Conservation (phyloP, 176 grass and related monocot species). For the Dendrocalamus sinicus region DNA sequence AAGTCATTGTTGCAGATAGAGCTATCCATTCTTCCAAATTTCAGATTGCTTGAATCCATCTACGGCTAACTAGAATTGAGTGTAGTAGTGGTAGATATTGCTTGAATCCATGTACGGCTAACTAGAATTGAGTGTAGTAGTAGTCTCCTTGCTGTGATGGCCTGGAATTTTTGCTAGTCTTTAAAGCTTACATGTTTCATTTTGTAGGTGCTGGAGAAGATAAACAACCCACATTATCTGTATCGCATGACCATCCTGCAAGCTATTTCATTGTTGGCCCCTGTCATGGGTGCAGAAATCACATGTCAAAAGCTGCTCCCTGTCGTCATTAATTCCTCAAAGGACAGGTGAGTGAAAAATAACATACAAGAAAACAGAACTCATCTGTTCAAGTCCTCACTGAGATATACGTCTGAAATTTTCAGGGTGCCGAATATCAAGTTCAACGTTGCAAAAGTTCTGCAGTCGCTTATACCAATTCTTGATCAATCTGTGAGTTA, state of each 20-base stretch:
- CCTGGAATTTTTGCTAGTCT: neutral
- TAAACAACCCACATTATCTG: constrained; percentile 91
- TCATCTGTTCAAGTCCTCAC: neutral
- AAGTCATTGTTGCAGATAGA: neutral
- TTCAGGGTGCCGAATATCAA: constrained; percentile 94
- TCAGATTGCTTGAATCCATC: neutral
- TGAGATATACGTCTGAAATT: constrained; percentile 1
- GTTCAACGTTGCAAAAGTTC: constrained; percentile 92
- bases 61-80: neutral
- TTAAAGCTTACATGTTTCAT: constrained; percentile 36
- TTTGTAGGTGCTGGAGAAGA: constrained; percentile 82
- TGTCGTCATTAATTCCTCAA: constrained; percentile 80
- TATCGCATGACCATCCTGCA: constrained; percentile 88
- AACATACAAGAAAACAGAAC: neutral
- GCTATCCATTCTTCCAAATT: neutral
- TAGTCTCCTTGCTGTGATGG: neutral
- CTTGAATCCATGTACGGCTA: neutral
- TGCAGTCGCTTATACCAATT: constrained; percentile 75
- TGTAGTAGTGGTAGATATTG: neutral
- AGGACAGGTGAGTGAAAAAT: constrained; percentile 67
- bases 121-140: neutral
- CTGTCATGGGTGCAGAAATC: constrained; percentile 91
- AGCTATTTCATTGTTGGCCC: constrained; percentile 78
- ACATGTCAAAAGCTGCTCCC: constrained; percentile 83
- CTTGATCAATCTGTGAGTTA: constrained; percentile 81